These are phyloP conservation scores for Trifolium dubium DNA, from an alignment of 306 rosid genomes.

Conservation along the genomic window DNA sequence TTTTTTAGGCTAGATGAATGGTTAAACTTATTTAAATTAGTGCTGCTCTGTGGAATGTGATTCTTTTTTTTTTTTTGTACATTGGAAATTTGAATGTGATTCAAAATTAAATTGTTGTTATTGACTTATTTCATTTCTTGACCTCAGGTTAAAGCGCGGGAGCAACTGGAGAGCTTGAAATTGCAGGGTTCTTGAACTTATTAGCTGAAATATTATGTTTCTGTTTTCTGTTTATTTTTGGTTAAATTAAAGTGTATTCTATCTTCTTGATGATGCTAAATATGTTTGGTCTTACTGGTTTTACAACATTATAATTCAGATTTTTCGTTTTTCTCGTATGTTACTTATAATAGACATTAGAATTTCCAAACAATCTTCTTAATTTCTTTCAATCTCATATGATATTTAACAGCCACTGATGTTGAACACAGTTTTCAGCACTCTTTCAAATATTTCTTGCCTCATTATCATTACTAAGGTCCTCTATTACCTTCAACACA, in stretches of 20 bases:
- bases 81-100: no score
- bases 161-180: conserved; percentile 41
- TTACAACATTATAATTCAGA: conserved; percentile 9
- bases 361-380: background rate
- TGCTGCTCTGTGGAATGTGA: background rate
- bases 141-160: conserved; percentile 38
- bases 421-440: no score
- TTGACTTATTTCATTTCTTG: conserved; percentile 32
- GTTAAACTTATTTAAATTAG: background rate
- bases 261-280: conserved; percentile 22
- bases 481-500: no score
- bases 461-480: no score
- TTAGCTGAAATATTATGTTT: conserved; percentile 23
- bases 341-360: conserved; percentile 3
- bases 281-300: conserved; percentile 30
- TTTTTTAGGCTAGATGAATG: conserved; percentile 18
- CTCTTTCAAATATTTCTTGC: no score
- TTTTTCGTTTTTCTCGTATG: conserved; percentile 18
- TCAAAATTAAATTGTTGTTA: conserved; percentile 24
- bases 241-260: background rate
- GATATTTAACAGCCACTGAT: no score
- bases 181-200: conserved; percentile 41
- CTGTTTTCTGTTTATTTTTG: background rate
- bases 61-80: no score
- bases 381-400: no score